These are phyloP conservation scores for Penicillium concentricum DNA, from an alignment of 2,329 filamentous ascomycete genomes.

Conservation along the genomic window DNA sequence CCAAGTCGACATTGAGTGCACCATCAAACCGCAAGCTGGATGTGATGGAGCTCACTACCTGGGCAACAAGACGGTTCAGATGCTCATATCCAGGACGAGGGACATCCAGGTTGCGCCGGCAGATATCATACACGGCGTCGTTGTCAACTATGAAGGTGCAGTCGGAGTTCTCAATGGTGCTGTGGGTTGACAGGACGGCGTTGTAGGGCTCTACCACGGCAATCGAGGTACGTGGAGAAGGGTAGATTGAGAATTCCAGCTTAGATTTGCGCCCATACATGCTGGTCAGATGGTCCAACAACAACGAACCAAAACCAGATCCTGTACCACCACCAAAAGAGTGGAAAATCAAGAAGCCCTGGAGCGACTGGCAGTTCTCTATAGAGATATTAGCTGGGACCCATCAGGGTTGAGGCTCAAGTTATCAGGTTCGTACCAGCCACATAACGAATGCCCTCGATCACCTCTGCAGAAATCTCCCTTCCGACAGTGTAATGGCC, in stretches of 20 bases:
- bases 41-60: slow-evolving; percentile 67
- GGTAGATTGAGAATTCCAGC: slow-evolving; percentile 66
- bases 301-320: slow-evolving; percentile 64
- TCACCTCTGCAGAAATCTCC: slow-evolving; percentile 63
- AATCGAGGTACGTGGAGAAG: slow-evolving; percentile 62
- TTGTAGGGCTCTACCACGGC: slow-evolving; percentile 70
- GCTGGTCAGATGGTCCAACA: slow-evolving; percentile 62
- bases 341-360: slow-evolving; percentile 68
- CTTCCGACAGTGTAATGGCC: slow-evolving; percentile 69
- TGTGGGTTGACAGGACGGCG: slow-evolving; percentile 55
- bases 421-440: slow-evolving; percentile 48
- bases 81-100: slow-evolving; percentile 64
- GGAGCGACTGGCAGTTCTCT: slow-evolving; percentile 66
- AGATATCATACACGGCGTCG: slow-evolving; percentile 68
- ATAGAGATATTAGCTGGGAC: slow-evolving; percentile 17
- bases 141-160: slow-evolving; percentile 69
- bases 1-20: slow-evolving; percentile 66
- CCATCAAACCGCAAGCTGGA: slow-evolving; percentile 65
- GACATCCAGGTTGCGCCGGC: slow-evolving; percentile 63
- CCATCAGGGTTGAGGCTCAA: background rate
- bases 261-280: slow-evolving; percentile 69
- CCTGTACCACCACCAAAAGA: slow-evolving; percentile 68
- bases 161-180: slow-evolving; percentile 67
- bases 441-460: slow-evolving; percentile 64
- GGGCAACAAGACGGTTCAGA: slow-evolving; percentile 65